Percentiles rank a stretch among this genome's conserved stretches.
Conservation (phyloP, 768 basidiomycete genomes). For the Rhodosporidiobolus odoratus region DNA sequence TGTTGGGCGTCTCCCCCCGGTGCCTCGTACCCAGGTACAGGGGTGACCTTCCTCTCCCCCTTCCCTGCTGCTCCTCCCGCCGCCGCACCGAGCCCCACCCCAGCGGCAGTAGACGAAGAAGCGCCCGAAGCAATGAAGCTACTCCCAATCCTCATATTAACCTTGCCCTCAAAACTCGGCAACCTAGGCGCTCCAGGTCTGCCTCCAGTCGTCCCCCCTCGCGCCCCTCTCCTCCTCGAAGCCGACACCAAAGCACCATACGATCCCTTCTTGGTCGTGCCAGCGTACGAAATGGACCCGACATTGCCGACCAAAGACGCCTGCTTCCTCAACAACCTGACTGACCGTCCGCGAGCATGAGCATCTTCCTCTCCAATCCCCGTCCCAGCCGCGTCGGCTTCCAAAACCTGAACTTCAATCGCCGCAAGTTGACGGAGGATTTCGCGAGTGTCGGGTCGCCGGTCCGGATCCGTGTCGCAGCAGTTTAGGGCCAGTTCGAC, state of each 20-base stretch:
- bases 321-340: not conserved
- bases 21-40: not conserved
- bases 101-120: not conserved
- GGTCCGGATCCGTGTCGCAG: constrained; percentile 58
- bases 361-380: constrained; percentile 18
- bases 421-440: constrained; percentile 71
- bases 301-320: constrained; percentile 32
- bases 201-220: not conserved
- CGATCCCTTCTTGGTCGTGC: constrained; percentile 25
- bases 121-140: not conserved
- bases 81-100: not conserved
- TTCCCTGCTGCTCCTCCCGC: not conserved
- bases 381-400: constrained; percentile 12
- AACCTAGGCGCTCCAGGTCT: constrained; percentile 12
- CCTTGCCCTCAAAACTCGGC: constrained; percentile 24
- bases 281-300: constrained; percentile 37
- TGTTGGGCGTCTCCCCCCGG: not conserved
- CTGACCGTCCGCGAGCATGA: constrained; percentile 7
- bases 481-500: constrained; percentile 74
- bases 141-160: constrained; percentile 9
- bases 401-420: constrained; percentile 77
- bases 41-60: not conserved
- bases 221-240: not conserved
- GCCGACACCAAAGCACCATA: constrained; percentile 9
- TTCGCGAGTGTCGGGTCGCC: constrained; percentile 67